Evolutionary conservation across 2,329 filamentous ascomycete species (phyloP).

Genomic region (Endoconidiophora laricicola): DNA sequence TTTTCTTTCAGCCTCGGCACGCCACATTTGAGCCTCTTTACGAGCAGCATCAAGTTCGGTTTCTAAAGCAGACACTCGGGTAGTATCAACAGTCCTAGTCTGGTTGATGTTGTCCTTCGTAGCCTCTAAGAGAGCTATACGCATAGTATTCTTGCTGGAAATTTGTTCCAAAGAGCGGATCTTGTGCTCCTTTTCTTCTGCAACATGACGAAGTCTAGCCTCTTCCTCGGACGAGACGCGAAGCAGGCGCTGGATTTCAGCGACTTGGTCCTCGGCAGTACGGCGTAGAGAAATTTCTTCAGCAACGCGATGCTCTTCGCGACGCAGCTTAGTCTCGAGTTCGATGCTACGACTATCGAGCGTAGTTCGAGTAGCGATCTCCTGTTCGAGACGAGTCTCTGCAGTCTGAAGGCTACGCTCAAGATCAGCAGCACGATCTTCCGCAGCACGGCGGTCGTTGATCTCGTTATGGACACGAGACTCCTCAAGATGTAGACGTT

Average conservation of each 20-base stretch:
- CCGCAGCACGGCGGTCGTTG: constrained; percentile 31
- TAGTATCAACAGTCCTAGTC: constrained; percentile 36
- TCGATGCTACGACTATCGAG: constrained; percentile 47
- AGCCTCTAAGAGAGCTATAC: constrained; percentile 49
- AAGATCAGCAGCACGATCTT: constrained; percentile 37
- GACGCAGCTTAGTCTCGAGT: constrained; percentile 50
- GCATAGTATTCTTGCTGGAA: constrained; percentile 39
- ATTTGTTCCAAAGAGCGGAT: constrained; percentile 43
- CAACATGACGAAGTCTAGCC: constrained; percentile 44
- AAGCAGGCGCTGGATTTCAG: constrained; percentile 54
- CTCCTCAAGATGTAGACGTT: constrained; percentile 33
- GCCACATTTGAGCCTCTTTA: constrained; percentile 44
- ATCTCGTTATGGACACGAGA: constrained; percentile 32
- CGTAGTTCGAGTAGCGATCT: constrained; percentile 43
- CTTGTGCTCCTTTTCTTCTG: constrained; percentile 54
- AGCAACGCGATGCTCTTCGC: constrained; percentile 47
- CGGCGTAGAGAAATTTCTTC: constrained; percentile 46
- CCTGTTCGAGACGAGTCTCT: constrained; percentile 41
- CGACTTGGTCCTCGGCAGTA: constrained; percentile 53
- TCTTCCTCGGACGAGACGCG: constrained; percentile 58
- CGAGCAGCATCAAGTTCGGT: constrained; percentile 36
- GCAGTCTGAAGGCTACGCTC: constrained; percentile 37
- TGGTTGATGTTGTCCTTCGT: constrained; percentile 43
- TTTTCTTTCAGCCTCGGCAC: constrained; percentile 42
- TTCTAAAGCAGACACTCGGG: constrained; percentile 34